Evolutionary conservation across 495 filamentous ascomycete species (phyloP).

Genomic region (Sporormia fimetaria): DNA sequence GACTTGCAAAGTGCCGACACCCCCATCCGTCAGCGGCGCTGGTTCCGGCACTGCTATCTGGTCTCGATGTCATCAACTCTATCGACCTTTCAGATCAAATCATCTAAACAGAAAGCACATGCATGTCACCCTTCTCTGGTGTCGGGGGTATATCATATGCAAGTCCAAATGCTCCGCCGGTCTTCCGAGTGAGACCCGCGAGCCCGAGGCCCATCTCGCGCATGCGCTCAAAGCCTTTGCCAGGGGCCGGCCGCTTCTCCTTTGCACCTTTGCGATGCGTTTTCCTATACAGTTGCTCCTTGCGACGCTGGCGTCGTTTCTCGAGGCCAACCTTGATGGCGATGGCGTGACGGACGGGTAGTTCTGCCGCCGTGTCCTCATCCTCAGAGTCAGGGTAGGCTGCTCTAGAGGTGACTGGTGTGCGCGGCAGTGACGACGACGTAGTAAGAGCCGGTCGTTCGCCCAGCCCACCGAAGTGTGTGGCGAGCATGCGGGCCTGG

Average conservation of each 20-base stretch:
- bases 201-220: constrained; percentile 80
- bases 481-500: not conserved
- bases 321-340: constrained; percentile 96
- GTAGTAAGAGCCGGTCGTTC: constrained; percentile 30
- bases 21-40: constrained; percentile 23
- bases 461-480: constrained; percentile 20
- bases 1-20: constrained; percentile 19
- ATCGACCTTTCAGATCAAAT: too few species aligned
- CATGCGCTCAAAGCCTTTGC: constrained; percentile 89
- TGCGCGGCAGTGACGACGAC: constrained; percentile 32
- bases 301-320: constrained; percentile 80
- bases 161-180: not conserved
- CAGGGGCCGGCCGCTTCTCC: constrained; percentile 54
- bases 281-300: constrained; percentile 80
- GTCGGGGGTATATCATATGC: constrained; percentile 7
- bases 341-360: constrained; percentile 58
- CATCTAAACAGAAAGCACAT: constrained; percentile 21
- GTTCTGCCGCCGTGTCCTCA: constrained; percentile 20
- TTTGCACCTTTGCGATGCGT: constrained; percentile 57
- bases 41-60: constrained; percentile 1
- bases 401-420: constrained; percentile 6
- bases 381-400: constrained; percentile 19
- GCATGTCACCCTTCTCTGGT: constrained; percentile 18
- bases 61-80: too few species aligned
- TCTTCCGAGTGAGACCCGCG: constrained; percentile 40